Conservation (phyloP, 805 yeast genomes). For the Yamadazyma laniorum region DNA sequence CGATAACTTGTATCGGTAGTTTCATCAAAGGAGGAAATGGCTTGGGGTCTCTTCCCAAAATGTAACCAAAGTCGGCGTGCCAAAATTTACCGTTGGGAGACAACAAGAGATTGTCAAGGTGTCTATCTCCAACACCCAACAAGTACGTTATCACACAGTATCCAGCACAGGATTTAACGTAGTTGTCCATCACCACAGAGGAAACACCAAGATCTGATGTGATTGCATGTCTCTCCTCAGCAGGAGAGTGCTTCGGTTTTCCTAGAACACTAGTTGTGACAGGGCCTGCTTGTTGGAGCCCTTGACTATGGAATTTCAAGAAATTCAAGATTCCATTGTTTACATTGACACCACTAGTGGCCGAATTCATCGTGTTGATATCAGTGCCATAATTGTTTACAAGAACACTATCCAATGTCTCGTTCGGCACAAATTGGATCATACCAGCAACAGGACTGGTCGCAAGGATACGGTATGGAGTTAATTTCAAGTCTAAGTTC, state of each 20-base stretch:
- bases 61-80: conserved; percentile 98
- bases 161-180: conserved; percentile 94
- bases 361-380: background rate
- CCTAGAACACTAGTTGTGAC: conserved; percentile 16
- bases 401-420: conserved; percentile 73
- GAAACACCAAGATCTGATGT: conserved; percentile 48
- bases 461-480: conserved; percentile 88
- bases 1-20: conserved; percentile 92
- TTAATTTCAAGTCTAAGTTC: conserved; percentile 80
- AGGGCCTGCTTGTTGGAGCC: conserved; percentile 26
- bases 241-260: conserved; percentile 10
- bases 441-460: conserved; percentile 91
- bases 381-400: conserved; percentile 8
- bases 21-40: conserved; percentile 99
- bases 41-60: conserved; percentile 94
- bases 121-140: conserved; percentile 96
- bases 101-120: conserved; percentile 81
- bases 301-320: conserved; percentile 54
- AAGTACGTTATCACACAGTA: conserved; percentile 94
- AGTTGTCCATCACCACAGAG: conserved; percentile 82
- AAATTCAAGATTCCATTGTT: conserved; percentile 74
- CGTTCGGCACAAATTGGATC: conserved; percentile 91
- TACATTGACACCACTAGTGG: conserved; percentile 15
- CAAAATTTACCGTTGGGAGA: conserved; percentile 83
- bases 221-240: conserved; percentile 26